Conservation (phyloP, 2,329 filamentous ascomycete genomes). For the Parascedosporium putredinis region DNA sequence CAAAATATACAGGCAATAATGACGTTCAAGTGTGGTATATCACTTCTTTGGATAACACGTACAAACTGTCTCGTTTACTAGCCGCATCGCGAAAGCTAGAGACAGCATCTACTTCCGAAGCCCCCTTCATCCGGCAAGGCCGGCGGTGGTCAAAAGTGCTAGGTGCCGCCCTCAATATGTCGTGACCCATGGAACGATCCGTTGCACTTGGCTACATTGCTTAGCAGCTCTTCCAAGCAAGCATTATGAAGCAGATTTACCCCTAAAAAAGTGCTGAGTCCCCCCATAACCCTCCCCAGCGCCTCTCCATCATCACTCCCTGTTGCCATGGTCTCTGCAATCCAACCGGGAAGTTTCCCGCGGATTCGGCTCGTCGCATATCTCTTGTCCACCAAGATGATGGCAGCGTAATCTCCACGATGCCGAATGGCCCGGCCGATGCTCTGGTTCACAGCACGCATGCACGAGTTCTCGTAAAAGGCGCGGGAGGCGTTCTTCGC, state of each 20-base stretch:
- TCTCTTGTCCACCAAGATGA: conserved; percentile 72
- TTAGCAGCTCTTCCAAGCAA: neutral
- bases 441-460: conserved; percentile 95
- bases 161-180: too few species aligned
- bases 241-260: too few species aligned
- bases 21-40: too few species aligned
- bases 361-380: conserved; percentile 67
- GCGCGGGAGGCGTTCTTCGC: conserved; percentile 56
- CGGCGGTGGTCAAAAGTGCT: too few species aligned
- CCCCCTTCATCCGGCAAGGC: too few species aligned
- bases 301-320: neutral
- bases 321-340: conserved; percentile 25
- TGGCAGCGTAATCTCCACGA: conserved; percentile 77
- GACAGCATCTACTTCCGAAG: too few species aligned
- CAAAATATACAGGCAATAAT: too few species aligned
- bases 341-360: conserved; percentile 81
- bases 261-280: conserved; percentile 5
- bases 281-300: conserved; percentile 4
- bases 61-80: too few species aligned
- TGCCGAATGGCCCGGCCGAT: conserved; percentile 90
- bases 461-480: conserved; percentile 90
- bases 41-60: too few species aligned
- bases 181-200: too few species aligned
- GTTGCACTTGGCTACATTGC: neutral
- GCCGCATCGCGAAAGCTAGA: too few species aligned